These are phyloP conservation scores for Metarhizium brunneum DNA, from an alignment of 2,329 filamentous ascomycete species.

Conservation along the genomic window DNA sequence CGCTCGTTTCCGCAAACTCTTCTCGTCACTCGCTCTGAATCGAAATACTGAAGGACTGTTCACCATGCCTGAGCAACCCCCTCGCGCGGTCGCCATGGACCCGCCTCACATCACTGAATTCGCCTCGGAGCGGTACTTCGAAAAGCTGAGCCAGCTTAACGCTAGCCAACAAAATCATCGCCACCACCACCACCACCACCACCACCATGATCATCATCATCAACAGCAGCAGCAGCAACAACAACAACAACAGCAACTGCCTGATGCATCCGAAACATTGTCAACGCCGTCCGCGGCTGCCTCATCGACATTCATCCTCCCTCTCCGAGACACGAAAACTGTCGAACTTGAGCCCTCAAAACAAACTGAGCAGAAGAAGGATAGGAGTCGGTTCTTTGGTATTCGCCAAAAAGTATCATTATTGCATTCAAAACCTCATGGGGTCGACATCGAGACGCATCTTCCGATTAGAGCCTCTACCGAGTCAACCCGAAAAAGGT, in stretches of 20 bases:
- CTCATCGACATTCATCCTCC: conserved; percentile 40
- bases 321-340: conserved; percentile 32
- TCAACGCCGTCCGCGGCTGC: conserved; percentile 13
- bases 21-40: conserved; percentile 13
- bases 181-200: conserved; percentile 14
- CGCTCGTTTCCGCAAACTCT: conserved; percentile 8
- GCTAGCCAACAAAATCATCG: conserved; percentile 33
- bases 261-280: not conserved
- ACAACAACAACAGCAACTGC: conserved; percentile 23
- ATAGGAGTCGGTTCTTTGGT: conserved; percentile 33
- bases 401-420: conserved; percentile 30
- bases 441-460: conserved; percentile 8
- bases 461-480: conserved; percentile 10
- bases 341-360: conserved; percentile 21
- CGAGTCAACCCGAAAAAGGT: conserved; percentile 25
- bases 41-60: conserved; percentile 4
- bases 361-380: conserved; percentile 26
- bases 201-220: conserved; percentile 28
- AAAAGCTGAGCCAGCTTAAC: conserved; percentile 48
- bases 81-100: conserved; percentile 39
- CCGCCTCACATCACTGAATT: conserved; percentile 57
- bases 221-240: conserved; percentile 31
- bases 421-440: conserved; percentile 23
- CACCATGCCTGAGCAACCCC: conserved; percentile 24
- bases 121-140: conserved; percentile 55